These are phyloP conservation scores for Acanthamoeba healyi DNA, from an alignment of 208 protist genomes.

Conservation along the genomic window DNA sequence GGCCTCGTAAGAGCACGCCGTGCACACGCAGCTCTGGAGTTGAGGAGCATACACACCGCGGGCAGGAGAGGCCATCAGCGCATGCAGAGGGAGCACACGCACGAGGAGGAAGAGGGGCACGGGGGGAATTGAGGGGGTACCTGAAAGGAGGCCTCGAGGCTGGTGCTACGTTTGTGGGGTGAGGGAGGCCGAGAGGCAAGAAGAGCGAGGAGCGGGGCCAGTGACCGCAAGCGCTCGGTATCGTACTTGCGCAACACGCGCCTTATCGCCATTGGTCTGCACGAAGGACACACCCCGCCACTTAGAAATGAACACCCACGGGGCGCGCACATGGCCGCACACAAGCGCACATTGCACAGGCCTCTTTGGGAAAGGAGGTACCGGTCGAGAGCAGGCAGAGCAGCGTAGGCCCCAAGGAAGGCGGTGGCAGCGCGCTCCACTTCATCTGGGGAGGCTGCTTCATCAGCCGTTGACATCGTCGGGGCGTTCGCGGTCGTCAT, in stretches of 20 bases:
- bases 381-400: no score
- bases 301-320: background rate
- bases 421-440: no score
- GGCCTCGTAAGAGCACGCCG: background rate
- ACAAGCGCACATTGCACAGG: background rate
- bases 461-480: no score
- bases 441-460: no score
- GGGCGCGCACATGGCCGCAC: no score
- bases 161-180: no score
- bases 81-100: no score
- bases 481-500: no score
- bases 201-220: background rate
- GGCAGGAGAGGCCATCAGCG: no score
- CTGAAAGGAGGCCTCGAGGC: background rate
- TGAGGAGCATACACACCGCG: background rate
- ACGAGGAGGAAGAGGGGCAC: no score
- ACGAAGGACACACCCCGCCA: background rate
- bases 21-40: constrained; percentile 29
- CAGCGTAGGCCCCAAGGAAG: no score
- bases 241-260: background rate
- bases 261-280: background rate
- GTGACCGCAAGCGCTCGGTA: background rate
- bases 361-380: background rate
- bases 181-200: background rate
- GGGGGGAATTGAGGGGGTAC: background rate